Conservation (phyloP, 306 rosid species). For the Cucumis hystrix region DNA sequence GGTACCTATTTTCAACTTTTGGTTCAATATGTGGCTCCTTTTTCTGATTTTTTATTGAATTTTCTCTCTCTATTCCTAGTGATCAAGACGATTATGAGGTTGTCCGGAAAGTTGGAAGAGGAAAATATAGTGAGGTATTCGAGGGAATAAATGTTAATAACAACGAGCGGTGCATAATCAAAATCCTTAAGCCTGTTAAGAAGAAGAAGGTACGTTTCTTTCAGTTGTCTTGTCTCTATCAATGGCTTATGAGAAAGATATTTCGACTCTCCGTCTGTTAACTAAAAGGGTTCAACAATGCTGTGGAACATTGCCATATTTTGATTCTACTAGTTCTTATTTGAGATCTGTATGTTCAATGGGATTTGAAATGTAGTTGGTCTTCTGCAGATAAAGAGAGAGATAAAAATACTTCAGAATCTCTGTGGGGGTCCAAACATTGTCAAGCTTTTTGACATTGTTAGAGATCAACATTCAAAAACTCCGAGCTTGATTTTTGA, state of each 20-base stretch:
- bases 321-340: not conserved
- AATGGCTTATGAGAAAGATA: not conserved
- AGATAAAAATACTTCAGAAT: constrained; percentile 38
- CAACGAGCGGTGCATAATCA: constrained; percentile 81
- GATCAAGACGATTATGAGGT: constrained; percentile 97
- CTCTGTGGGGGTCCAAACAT: constrained; percentile 33
- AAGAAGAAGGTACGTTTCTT: constrained; percentile 44
- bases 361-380: not conserved
- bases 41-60: not conserved
- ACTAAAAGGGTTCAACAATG: not conserved
- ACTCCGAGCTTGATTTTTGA: constrained; percentile 36
- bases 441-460: constrained; percentile 31
- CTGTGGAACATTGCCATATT: not conserved
- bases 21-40: not conserved
- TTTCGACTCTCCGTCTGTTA: not conserved
- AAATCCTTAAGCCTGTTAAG: constrained; percentile 99
- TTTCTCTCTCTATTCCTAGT: constrained; percentile 4
- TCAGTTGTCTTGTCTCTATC: not conserved
- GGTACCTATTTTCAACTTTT: not conserved
- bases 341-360: not conserved
- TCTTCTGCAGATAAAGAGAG: constrained; percentile 25
- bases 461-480: constrained; percentile 31
- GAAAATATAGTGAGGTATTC: constrained; percentile 95
- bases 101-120: constrained; percentile 88
- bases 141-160: constrained; percentile 82